Evolutionary conservation across 2,329 filamentous ascomycete genomes (phyloP), one percentile per base, ranked within the genome.

Genomic region (Exophiala lecanii-corni): DNA sequence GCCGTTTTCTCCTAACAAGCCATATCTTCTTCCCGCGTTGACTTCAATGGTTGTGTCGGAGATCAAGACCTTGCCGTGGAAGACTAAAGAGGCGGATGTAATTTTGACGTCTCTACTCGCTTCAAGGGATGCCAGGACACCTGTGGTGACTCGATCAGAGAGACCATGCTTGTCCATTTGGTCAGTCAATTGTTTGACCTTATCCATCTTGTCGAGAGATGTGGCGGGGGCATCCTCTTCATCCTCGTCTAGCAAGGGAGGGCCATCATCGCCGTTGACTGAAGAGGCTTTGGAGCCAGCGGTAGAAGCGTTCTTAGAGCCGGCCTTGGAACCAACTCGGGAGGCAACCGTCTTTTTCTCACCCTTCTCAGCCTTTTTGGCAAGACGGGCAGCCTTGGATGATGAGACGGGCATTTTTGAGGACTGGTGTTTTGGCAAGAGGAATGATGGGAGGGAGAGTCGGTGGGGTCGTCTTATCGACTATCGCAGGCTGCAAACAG

Each of bases 151-250:
- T 68, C 92, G 86, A 70, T 98, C 92, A 10, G 92, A 97, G 55
- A 98, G 77, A 62, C 92, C 92, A 65, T 94, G 81, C 72, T 94
- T 86, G 72, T 98, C 92, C 78, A 95, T 85, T 73, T 98, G 94
- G 41, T 89, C 76, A 33, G 86, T 82, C 56, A 98, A 78, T 65
- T 89, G 89, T 73, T 89, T 85, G 54, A 96, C 82, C 63, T 84
- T 84, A 56, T 84, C 81, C 66, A 83, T 70, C 73, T 91, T 87
- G 57, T 82, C 79, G 57, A 74, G 77, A 47, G 80, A 75, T 55
- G 82, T 87, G 47, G 83, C 84, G 53, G 83, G 78, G 57, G 78
- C 76, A 32, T 71, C 67, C 43, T 72, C 67, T 61, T 79, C 80
- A 60, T 82, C 70, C 51, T 67, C 79, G 59, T 89, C 82, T 53